Conservation (phyloP, 75 land plant genomes). For the Isoetes taiwanensis region DNA sequence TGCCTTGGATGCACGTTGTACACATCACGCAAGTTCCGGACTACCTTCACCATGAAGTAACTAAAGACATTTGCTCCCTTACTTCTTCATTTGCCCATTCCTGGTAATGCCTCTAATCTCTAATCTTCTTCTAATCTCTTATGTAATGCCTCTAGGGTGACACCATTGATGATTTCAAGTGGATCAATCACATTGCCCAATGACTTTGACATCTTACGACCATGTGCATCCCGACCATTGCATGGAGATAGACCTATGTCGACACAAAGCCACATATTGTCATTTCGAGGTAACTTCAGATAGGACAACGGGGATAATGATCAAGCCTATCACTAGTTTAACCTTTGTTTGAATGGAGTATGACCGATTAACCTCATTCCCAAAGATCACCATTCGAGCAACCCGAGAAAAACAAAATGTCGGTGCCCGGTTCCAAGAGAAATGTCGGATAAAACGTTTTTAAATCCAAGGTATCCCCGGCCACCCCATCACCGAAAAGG, state of each 20-base stretch:
- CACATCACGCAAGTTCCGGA: constrained; percentile 48
- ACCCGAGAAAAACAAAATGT: constrained; percentile 98
- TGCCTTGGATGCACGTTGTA: constrained; percentile 39
- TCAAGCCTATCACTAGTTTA: too few species aligned
- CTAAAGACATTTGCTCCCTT: constrained; percentile 51
- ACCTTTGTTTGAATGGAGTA: constrained; percentile 73
- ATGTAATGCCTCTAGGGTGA: constrained; percentile 67
- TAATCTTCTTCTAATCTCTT: constrained; percentile 58
- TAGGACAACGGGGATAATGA: too few species aligned
- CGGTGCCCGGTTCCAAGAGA: constrained; percentile 91
- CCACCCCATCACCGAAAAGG: constrained; percentile 90
- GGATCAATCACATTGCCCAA: constrained; percentile 98
- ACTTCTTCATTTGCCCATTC: constrained; percentile 46
- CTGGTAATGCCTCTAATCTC: constrained; percentile 68
- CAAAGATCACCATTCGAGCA: constrained; percentile 95
- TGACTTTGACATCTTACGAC: constrained; percentile 99
- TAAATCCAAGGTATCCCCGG: constrained; percentile 69
- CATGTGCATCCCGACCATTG: constrained; percentile 99
- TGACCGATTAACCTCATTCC: constrained; percentile 73
- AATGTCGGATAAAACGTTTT: constrained; percentile 80
- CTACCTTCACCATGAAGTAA: constrained; percentile 39
- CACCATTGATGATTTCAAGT: constrained; percentile 83
- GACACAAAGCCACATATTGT: too few species aligned
- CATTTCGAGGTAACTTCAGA: too few species aligned
- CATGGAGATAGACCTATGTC: constrained; percentile 73